Conservation (phyloP, 495 filamentous ascomycete genomes). For the Paragyromitra xinjiangensis region DNA sequence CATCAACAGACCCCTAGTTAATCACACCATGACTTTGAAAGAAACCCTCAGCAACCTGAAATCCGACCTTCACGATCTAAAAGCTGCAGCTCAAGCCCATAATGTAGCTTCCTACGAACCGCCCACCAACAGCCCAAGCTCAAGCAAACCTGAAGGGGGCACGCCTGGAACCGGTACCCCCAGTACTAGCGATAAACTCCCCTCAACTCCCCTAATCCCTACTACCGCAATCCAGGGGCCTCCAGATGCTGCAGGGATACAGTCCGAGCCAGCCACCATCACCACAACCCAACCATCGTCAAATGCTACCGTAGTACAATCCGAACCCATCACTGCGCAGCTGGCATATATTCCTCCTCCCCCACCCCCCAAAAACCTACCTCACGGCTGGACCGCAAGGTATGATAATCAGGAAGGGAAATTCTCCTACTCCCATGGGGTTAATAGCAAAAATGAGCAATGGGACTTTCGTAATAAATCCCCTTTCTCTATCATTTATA, state of each 20-base stretch:
- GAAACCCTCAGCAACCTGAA: constrained; percentile 27
- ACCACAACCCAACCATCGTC: neutral
- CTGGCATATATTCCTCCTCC: constrained; percentile 37
- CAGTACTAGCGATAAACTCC: neutral
- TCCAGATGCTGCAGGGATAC: neutral
- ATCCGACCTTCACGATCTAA: constrained; percentile 46
- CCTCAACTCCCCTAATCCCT: neutral
- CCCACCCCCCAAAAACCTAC: constrained; percentile 48
- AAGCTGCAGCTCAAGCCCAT: constrained; percentile 39
- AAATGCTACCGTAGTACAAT: neutral
- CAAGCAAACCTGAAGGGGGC: constrained; percentile 9
- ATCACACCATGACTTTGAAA: constrained; percentile 35
- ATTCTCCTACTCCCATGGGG: constrained; percentile 45
- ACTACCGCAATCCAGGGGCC: neutral
- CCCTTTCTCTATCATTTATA: neutral
- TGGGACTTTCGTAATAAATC: constrained; percentile 48
- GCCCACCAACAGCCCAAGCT: neutral
- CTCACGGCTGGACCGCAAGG: constrained; percentile 52
- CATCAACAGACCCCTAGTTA: neutral
- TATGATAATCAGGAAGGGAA: constrained; percentile 43
- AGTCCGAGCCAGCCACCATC: neutral
- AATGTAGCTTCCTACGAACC: constrained; percentile 37
- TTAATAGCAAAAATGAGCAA: constrained; percentile 40
- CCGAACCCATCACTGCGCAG: neutral
- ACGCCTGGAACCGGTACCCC: neutral